Percentiles rank a stretch among this genome's conserved stretches.
phyloP scores from a whole-genome alignment of 768 basidiomycete species.

The Xerocomellus amylosporus region DNA sequence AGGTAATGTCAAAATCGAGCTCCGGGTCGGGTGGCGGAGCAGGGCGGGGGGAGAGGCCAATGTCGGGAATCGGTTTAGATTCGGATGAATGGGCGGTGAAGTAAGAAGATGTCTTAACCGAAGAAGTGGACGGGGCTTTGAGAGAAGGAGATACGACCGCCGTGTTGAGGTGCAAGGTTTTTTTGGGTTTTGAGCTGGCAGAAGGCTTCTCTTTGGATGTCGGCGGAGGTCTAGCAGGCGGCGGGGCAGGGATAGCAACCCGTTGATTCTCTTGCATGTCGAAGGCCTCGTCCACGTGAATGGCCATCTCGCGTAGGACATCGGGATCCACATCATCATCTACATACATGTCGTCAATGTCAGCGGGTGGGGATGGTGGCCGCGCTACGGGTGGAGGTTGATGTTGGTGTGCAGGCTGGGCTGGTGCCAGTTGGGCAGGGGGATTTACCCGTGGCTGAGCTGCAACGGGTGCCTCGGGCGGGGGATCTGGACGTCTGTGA shows the following conservation, averaged over 20 bases:
- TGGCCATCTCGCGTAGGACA: constrained; percentile 23
- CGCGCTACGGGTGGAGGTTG: constrained; percentile 7
- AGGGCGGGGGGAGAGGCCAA: constrained; percentile 31
- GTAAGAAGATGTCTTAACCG: constrained; percentile 18
- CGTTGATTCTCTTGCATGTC: constrained; percentile 1
- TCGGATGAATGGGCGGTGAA: constrained; percentile 12
- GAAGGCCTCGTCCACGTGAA: constrained; percentile 16
- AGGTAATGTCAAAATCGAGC: no score
- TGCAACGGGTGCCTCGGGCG: constrained; percentile 8
- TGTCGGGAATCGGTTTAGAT: constrained; percentile 21
- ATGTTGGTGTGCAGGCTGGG: constrained; percentile 15
- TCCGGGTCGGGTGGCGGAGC: constrained; percentile 20
- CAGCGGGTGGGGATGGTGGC: constrained; percentile 12
- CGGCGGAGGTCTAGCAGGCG: not conserved
- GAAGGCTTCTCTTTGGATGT: constrained; percentile 2
- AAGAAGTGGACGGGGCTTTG: constrained; percentile 3
- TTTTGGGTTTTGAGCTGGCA: not conserved
- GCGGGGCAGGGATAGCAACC: not conserved
- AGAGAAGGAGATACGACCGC: constrained; percentile 10
- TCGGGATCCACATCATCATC: constrained; percentile 32
- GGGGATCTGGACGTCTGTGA: constrained; percentile 28
- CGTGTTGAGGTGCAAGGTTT: not conserved
- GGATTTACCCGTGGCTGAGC: constrained; percentile 12
- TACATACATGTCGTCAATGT: constrained; percentile 22
- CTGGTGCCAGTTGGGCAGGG: constrained; percentile 10